phyloP scores from a whole-genome alignment of 352 stramenopile species.

The Phytophthora lateralis region DNA sequence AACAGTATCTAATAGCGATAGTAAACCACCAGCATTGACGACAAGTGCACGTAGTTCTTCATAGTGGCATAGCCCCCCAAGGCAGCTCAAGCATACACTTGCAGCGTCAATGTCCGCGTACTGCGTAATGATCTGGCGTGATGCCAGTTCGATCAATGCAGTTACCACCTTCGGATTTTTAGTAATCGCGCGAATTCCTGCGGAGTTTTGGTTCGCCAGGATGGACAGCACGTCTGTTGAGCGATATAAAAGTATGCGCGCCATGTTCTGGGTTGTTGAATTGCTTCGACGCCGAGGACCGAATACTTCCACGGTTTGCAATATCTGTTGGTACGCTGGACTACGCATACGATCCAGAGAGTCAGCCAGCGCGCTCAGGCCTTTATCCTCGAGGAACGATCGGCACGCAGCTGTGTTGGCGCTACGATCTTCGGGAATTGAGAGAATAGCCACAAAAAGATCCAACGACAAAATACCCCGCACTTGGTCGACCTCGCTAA shows the following conservation, averaged over 20 bases:
- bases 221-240: conserved; percentile 69
- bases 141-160: conserved; percentile 63
- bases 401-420: conserved; percentile 63
- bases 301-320: conserved; percentile 40
- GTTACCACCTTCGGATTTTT: conserved; percentile 65
- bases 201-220: conserved; percentile 40
- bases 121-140: conserved; percentile 58
- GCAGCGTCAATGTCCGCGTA: conserved; percentile 65
- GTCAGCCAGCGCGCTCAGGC: conserved; percentile 56
- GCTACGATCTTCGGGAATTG: conserved; percentile 45
- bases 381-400: conserved; percentile 59
- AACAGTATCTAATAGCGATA: conserved; percentile 71
- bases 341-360: conserved; percentile 75
- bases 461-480: conserved; percentile 77
- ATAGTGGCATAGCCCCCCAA: conserved; percentile 67
- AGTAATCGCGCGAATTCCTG: conserved; percentile 55
- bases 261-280: conserved; percentile 43
- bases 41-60: conserved; percentile 59
- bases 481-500: conserved; percentile 78
- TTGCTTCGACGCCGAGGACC: conserved; percentile 33
- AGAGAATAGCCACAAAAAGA: conserved; percentile 66
- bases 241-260: conserved; percentile 69
- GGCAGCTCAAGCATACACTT: conserved; percentile 61
- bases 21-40: conserved; percentile 64
- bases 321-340: conserved; percentile 68